These are phyloP conservation scores for Solanum habrochaites DNA, from an alignment of 257 asterid genomes.

Conservation along the genomic window DNA sequence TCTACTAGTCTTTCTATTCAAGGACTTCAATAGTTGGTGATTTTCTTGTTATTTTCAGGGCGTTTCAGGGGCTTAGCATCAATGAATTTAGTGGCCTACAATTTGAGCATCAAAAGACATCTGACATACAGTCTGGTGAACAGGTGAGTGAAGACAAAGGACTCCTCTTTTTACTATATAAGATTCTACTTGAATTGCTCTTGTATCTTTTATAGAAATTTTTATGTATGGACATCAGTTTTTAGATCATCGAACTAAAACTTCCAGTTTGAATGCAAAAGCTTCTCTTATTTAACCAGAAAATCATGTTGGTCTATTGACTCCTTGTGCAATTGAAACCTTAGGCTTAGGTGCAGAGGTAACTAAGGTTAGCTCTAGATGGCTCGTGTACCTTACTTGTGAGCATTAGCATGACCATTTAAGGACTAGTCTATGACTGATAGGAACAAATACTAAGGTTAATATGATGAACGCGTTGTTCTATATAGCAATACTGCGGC, in stretches of 20 bases:
- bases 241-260: neutral
- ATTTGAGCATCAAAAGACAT: conserved; percentile 74
- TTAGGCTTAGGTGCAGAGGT: neutral
- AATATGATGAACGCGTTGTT: neutral
- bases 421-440: neutral
- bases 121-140: conserved; percentile 83
- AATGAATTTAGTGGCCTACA: conserved; percentile 80
- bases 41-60: conserved; percentile 44
- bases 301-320: neutral
- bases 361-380: neutral
- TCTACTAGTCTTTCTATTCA: neutral
- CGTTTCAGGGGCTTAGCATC: conserved; percentile 94
- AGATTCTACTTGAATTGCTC: neutral
- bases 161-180: neutral
- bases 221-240: neutral
- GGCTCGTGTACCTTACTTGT: neutral
- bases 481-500: neutral
- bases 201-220: neutral
- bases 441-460: neutral
- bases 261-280: neutral
- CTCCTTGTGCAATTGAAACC: neutral
- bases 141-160: conserved; percentile 44
- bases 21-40: neutral
- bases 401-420: neutral
- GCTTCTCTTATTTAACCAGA: neutral